Percentiles rank a stretch among this genome's conserved stretches.
These are phyloP conservation scores for Flaveria sonorensis DNA, from an alignment of 129 eudicot genomes.

Conservation along the genomic window DNA sequence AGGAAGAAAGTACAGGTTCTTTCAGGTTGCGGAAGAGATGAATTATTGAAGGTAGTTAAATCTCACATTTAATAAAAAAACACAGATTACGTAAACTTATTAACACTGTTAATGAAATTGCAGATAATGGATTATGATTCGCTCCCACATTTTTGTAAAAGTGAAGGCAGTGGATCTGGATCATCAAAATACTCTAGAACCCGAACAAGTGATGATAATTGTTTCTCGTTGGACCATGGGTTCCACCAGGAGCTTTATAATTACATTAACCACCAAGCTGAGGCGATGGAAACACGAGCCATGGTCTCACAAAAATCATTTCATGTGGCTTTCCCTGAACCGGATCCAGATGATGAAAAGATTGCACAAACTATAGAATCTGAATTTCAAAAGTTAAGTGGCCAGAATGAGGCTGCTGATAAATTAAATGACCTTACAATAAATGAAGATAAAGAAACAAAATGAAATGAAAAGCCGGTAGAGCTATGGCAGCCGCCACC, in stretches of 20 bases:
- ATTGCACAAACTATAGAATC: conserved; percentile 78
- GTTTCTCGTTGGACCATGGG: conserved; percentile 73
- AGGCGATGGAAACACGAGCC: conserved; percentile 21
- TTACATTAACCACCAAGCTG: conserved; percentile 67
- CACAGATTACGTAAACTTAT: neutral
- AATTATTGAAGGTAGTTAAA: conserved; percentile 63
- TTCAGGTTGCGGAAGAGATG: conserved; percentile 84
- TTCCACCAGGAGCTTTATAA: conserved; percentile 79
- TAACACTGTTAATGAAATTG: conserved; percentile 23
- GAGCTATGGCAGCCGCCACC: conserved; percentile 7
- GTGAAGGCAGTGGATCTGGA: conserved; percentile 70
- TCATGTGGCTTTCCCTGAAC: conserved; percentile 80
- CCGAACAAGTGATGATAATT: conserved; percentile 46
- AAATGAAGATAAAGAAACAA: conserved; percentile 32
- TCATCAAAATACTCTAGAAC: conserved; percentile 54
- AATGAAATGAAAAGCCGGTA: neutral
- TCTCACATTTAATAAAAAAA: neutral
- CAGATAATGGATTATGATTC: conserved; percentile 95
- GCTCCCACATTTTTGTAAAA: conserved; percentile 90
- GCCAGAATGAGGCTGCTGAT: conserved; percentile 47
- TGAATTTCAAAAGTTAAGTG: conserved; percentile 66
- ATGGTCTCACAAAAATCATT: conserved; percentile 64
- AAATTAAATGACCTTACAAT: conserved; percentile 41
- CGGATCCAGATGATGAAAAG: conserved; percentile 63
- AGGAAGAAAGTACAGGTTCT: conserved; percentile 86